Conservation (phyloP, 2,329 filamentous ascomycete genomes). For the Sporothrix globosa region DNA sequence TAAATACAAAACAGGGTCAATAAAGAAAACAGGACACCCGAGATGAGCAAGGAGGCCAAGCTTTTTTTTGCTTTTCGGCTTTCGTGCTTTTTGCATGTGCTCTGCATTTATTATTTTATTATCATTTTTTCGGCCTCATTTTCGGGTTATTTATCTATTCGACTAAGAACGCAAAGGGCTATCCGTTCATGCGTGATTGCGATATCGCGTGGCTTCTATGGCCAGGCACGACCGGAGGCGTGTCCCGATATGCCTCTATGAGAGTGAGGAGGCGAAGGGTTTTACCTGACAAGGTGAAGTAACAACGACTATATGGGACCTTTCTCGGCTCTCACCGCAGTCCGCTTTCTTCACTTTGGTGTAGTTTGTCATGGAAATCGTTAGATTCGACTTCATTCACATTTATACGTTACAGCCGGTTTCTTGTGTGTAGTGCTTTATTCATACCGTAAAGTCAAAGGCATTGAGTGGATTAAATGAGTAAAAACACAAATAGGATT, state of each 20-base stretch:
- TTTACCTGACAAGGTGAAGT: not conserved
- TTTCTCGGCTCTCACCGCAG: slow-evolving; percentile 2
- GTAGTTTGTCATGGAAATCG: not conserved
- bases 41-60: slow-evolving; percentile 18
- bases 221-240: not conserved
- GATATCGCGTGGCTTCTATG: not conserved
- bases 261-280: not conserved
- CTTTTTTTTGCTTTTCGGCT: slow-evolving; percentile 1
- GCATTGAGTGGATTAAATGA: too few species aligned
- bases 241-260: slow-evolving; percentile 10
- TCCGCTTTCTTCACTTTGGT: not conserved
- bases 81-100: too few species aligned
- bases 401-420: not conserved
- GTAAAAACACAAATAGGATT: not conserved
- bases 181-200: not conserved
- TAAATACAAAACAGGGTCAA: not conserved
- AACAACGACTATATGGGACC: not conserved
- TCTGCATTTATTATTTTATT: not conserved
- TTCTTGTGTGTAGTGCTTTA: too few species aligned
- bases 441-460: not conserved
- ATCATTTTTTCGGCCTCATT: slow-evolving; percentile 18
- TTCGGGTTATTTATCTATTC: slow-evolving; percentile 26
- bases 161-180: not conserved
- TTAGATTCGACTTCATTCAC: not conserved
- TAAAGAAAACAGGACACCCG: not conserved